These are phyloP conservation scores for Talaromyces adpressus DNA, from an alignment of 495 filamentous ascomycete genomes.

Conservation along the genomic window DNA sequence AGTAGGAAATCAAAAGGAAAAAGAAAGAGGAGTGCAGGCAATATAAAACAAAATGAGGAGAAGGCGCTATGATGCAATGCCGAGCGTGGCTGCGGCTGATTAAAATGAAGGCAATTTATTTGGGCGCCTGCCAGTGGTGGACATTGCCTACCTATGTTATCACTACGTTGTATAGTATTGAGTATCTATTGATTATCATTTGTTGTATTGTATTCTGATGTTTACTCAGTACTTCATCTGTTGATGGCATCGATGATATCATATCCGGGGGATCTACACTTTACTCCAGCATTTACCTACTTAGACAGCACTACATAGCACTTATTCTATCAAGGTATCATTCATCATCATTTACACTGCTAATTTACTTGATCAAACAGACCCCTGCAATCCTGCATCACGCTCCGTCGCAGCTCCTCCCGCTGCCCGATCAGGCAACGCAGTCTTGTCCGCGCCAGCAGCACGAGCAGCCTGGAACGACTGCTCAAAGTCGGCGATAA, in stretches of 20 bases:
- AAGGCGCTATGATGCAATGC: neutral
- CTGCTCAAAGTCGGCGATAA: constrained; percentile 93
- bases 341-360: neutral
- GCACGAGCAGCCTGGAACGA: constrained; percentile 60
- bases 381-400: constrained; percentile 5
- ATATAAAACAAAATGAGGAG: neutral
- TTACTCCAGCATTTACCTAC: neutral
- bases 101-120: neutral
- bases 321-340: neutral
- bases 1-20: neutral
- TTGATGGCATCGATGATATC: neutral
- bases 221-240: neutral
- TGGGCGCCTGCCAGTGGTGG: neutral
- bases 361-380: constrained; percentile 2
- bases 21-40: neutral
- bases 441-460: constrained; percentile 11
- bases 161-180: too few relatives aligned
- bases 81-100: constrained; percentile 3
- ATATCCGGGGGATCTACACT: neutral
- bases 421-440: constrained; percentile 5
- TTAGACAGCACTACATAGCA: neutral
- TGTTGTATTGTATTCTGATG: too few relatives aligned
- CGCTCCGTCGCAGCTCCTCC: neutral
- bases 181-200: too few relatives aligned
- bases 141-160: neutral